These are phyloP conservation scores for Urostyla sp. DNA, from an alignment of 73 alveolate genomes.

Conservation along the genomic window DNA sequence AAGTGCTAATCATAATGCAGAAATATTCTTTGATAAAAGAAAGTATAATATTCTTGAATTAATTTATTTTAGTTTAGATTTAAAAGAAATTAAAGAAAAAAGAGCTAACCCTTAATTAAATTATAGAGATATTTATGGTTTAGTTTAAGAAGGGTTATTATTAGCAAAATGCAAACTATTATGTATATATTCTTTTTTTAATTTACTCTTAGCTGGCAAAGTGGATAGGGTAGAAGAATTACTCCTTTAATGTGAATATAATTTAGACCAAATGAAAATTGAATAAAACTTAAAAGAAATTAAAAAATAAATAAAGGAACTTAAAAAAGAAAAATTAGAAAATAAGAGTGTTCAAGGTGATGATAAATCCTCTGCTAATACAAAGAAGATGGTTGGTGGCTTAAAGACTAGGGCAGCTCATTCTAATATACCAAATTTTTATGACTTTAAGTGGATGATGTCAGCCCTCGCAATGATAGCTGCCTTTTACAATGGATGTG, in stretches of 20 bases:
- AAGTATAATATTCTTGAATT: background rate
- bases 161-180: slow-evolving; percentile 36
- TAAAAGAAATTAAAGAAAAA: slow-evolving; percentile 13
- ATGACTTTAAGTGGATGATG: slow-evolving; percentile 56
- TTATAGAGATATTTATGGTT: slow-evolving; percentile 39
- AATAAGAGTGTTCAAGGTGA: slow-evolving; percentile 45
- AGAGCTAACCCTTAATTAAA: background rate
- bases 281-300: background rate
- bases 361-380: slow-evolving; percentile 47
- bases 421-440: slow-evolving; percentile 29
- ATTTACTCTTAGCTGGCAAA: background rate
- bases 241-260: slow-evolving; percentile 16
- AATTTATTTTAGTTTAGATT: background rate
- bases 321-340: slow-evolving; percentile 24
- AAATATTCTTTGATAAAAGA: slow-evolving; percentile 5
- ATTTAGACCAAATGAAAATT: slow-evolving; percentile 10
- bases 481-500: slow-evolving; percentile 42
- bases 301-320: slow-evolving; percentile 5
- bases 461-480: slow-evolving; percentile 50
- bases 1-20: slow-evolving; percentile 33
- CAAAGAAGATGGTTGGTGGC: background rate
- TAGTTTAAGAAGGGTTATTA: slow-evolving; percentile 30
- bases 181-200: background rate
- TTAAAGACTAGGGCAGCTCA: background rate
- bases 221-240: slow-evolving; percentile 21